Evolutionary conservation across 495 filamentous ascomycete species (phyloP).

Genomic region (Cryomyces minteri): DNA sequence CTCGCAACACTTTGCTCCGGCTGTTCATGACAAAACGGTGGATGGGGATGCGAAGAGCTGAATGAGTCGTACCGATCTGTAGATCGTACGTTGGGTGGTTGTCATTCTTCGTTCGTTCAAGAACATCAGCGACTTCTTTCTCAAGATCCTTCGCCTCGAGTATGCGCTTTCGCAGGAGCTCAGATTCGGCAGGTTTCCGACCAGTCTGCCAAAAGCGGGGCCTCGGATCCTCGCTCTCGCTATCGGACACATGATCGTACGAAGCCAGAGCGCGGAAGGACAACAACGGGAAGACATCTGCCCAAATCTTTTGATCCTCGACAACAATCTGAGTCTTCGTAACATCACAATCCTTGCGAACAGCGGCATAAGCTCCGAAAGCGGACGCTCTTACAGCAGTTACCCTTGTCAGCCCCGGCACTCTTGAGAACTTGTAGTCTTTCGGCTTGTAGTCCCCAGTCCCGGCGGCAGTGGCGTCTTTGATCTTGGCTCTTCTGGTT

Average conservation of each 20-base stretch:
- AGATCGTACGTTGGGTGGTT: conserved; percentile 20
- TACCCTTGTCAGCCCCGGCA: conserved; percentile 71
- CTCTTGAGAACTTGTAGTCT: conserved; percentile 83
- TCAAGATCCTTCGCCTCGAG: conserved; percentile 18
- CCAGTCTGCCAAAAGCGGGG: conserved; percentile 23
- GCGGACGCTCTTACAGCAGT: conserved; percentile 68
- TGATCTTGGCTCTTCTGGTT: conserved; percentile 60
- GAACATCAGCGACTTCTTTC: conserved; percentile 16
- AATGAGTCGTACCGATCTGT: conserved; percentile 35
- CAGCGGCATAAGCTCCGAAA: conserved; percentile 75
- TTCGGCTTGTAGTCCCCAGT: conserved; percentile 38
- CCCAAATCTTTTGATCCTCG: conserved; percentile 45
- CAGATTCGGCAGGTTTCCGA: conserved; percentile 33
- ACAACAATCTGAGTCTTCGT: conserved; percentile 55
- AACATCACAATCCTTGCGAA: conserved; percentile 72
- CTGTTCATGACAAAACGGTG: conserved; percentile 64
- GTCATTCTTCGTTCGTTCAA: conserved; percentile 18
- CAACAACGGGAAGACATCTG: conserved; percentile 51
- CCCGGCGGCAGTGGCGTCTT: conserved; percentile 41
- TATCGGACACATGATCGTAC: conserved; percentile 7
- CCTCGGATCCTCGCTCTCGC: conserved; percentile 17
- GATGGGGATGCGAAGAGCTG: conserved; percentile 53
- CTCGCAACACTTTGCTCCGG: conserved; percentile 50
- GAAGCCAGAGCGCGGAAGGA: conserved; percentile 29
- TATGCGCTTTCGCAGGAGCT: conserved; percentile 21